Base-by-base conservation (phyloP, 768 basidiomycete genomes). In the Mrakia gelida region DNA sequence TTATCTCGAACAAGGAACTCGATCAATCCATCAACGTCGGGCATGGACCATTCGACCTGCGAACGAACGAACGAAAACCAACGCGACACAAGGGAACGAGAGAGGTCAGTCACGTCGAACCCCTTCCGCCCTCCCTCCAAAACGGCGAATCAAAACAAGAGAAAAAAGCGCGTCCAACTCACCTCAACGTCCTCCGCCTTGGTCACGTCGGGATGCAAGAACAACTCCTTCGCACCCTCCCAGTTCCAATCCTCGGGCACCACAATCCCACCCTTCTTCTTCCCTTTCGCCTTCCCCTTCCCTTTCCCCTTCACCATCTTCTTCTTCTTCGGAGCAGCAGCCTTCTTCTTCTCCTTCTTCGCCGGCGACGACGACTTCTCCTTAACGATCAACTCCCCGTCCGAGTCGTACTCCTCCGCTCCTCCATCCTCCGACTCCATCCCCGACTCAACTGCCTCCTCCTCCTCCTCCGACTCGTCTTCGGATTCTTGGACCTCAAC, bases 211-310 rank as follows among this genome's bases (percentile, higher is more conserved):
- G 97, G 97, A 72, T 91, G 89, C 85, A 91, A 85, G 82, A 99
- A 99, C 34, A 99, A 82, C 83, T 90, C 88, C 85, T 95, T 95
- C 54, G 97, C 97, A 80, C 94, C 91, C 84, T 95, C 90, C 93
- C 93, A 98, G 70, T 93, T 93, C 96, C 96, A 99, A 78, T 96
- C 91, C 65, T 95, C 95, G 0, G 97, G 96, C 54, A 98, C 88
- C 28, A 88, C 86, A 71, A 95, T 86, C 0, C 90, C 90, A 9
- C 80, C 79, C 80, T 78, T 78, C 26, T 34, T 34, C 63, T 73
- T 79, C 13, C 45, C 67, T 45, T 71, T 79, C 7, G 56, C 73
- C 72, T 74, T 70, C 38, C 38, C 38, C 38, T 38, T 38, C n/a
- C n/a, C n/a, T n/a, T n/a, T n/a, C n/a, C n/a, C n/a, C 16, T 54